phyloP scores from a whole-genome alignment of 805 yeast species.

The Wickerhamomyces pijperi region DNA sequence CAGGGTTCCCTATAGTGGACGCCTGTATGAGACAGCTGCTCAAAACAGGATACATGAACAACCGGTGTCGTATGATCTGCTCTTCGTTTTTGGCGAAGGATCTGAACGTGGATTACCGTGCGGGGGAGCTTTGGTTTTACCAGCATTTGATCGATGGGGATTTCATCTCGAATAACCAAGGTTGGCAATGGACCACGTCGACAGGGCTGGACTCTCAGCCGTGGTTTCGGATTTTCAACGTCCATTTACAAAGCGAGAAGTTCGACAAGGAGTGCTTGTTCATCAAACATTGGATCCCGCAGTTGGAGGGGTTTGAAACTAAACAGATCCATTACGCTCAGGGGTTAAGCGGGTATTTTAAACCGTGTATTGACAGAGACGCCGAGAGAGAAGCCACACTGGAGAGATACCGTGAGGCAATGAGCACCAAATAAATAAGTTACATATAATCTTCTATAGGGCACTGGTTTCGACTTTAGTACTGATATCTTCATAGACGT shows the following conservation, averaged over 20 bases:
- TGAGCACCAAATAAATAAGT: not conserved
- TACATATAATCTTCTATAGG: not conserved
- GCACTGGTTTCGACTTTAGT: conserved; percentile 12
- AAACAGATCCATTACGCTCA: conserved; percentile 19
- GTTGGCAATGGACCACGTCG: conserved; percentile 46
- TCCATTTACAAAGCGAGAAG: conserved; percentile 35
- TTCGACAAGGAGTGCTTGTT: conserved; percentile 36
- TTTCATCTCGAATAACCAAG: conserved; percentile 42
- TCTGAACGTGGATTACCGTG: conserved; percentile 41
- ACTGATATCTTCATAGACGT: conserved; percentile 27
- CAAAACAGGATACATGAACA: conserved; percentile 42
- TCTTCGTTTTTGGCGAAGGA: conserved; percentile 41
- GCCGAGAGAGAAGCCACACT: conserved; percentile 30
- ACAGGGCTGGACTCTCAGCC: conserved; percentile 48
- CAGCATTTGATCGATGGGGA: conserved; percentile 40
- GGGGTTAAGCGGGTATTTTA: conserved; percentile 26
- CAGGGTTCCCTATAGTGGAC: conserved; percentile 48
- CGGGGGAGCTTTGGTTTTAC: conserved; percentile 42
- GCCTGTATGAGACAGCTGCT: conserved; percentile 45
- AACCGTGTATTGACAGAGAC: conserved; percentile 33
- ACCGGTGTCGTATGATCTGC: conserved; percentile 42
- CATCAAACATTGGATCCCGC: conserved; percentile 40
- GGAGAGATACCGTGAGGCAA: conserved; percentile 26
- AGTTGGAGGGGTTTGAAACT: conserved; percentile 20
- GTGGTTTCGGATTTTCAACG: conserved; percentile 44